These are phyloP conservation scores for Boletus vermiculosoides DNA, from an alignment of 768 basidiomycete species.

Conservation along the genomic window DNA sequence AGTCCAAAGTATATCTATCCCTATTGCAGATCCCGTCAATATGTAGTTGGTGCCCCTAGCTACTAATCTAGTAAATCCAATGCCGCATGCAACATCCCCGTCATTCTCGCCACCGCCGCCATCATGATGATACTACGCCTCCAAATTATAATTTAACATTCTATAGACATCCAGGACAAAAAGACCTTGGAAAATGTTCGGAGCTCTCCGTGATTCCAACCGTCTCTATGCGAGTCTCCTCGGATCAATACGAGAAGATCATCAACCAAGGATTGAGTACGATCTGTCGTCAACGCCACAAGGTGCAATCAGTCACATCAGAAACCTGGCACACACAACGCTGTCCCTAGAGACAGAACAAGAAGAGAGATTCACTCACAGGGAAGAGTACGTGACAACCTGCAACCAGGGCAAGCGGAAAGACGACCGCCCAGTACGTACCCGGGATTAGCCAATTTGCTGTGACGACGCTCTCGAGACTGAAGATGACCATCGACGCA, in stretches of 20 bases:
- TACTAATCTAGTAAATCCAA: neutral
- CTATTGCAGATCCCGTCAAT: neutral
- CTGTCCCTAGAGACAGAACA: conserved; percentile 1
- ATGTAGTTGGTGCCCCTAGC: neutral
- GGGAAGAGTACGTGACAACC: conserved; percentile 74
- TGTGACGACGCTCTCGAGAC: conserved; percentile 51
- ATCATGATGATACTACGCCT: neutral
- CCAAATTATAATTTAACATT: neutral
- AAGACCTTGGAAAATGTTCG: neutral
- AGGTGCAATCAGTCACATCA: neutral
- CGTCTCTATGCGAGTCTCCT: neutral
- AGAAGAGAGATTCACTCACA: conserved; percentile 36
- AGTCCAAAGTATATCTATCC: neutral
- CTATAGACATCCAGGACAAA: conserved; percentile 1
- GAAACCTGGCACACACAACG: neutral
- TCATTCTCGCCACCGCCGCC: neutral
- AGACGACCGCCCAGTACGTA: conserved; percentile 67
- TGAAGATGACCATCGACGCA: conserved; percentile 56
- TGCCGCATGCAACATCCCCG: neutral
- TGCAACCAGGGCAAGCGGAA: conserved; percentile 71
- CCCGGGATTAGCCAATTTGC: conserved; percentile 61
- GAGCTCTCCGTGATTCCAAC: neutral
- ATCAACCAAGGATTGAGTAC: conserved; percentile 87
- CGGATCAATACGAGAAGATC: conserved; percentile 63
- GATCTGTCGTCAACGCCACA: conserved; percentile 41